Percentiles rank a stretch among this genome's conserved stretches.
These are phyloP conservation scores for Cicer chorassanicum DNA, from an alignment of 306 rosid species.

Conservation along the genomic window DNA sequence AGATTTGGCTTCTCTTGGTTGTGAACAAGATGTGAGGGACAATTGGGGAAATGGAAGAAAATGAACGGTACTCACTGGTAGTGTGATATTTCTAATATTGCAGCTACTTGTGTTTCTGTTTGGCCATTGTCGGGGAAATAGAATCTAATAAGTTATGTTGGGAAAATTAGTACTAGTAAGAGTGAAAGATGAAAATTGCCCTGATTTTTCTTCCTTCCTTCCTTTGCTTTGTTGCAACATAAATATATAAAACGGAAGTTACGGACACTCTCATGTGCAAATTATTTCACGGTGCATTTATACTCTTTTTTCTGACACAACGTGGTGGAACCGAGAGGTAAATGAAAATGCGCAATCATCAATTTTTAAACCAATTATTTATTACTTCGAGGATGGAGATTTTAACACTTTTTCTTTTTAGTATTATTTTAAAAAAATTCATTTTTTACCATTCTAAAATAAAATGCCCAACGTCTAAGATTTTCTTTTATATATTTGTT, in stretches of 20 bases:
- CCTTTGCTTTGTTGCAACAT: neutral
- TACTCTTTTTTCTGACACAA: constrained; percentile 18
- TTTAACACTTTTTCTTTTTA: too few species aligned
- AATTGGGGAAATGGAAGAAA: neutral
- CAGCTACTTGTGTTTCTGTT: neutral
- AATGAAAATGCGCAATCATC: neutral
- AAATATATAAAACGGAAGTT: neutral
- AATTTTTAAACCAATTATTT: neutral
- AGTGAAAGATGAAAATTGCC: neutral
- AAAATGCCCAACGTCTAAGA: too few species aligned
- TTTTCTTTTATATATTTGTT: too few species aligned
- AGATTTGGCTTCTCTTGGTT: constrained; percentile 6
- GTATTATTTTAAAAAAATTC: too few species aligned
- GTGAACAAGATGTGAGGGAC: constrained; percentile 7
- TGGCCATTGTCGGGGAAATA: constrained; percentile 37
- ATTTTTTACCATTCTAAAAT: too few species aligned
- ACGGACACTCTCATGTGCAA: constrained; percentile 26
- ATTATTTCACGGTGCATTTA: constrained; percentile 29
- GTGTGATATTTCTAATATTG: neutral
- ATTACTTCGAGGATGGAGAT: neutral
- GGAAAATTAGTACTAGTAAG: neutral
- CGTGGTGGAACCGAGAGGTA: neutral
- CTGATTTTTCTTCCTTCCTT: neutral
- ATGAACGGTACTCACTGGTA: neutral
- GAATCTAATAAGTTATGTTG: constrained; percentile 2